These are phyloP conservation scores for Saussurea involucrata DNA, from an alignment of 129 eudicot genomes.

Conservation along the genomic window DNA sequence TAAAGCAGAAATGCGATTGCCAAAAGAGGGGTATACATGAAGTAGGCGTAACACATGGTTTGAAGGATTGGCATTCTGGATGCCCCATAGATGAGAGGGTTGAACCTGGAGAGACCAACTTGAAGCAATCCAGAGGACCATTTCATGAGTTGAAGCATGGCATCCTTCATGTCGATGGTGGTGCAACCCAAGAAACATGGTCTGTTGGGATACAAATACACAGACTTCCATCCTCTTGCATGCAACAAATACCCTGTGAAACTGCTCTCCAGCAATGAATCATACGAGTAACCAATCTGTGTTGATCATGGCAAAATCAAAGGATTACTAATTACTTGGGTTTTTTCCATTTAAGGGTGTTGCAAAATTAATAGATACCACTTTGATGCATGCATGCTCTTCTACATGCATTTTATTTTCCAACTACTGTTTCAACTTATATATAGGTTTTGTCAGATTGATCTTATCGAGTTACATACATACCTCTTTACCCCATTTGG, in stretches of 20 bases:
- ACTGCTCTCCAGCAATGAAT: slow-evolving; percentile 61
- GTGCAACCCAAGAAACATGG: slow-evolving; percentile 78
- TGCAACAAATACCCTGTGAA: slow-evolving; percentile 75
- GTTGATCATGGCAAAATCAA: slow-evolving; percentile 7
- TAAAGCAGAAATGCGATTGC: slow-evolving; percentile 39
- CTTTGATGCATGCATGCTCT: background rate
- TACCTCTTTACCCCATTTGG: slow-evolving; percentile 77
- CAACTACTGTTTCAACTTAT: background rate
- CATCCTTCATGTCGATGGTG: slow-evolving; percentile 73
- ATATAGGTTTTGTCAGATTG: too few species aligned
- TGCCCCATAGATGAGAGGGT: slow-evolving; percentile 63
- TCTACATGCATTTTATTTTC: too few species aligned
- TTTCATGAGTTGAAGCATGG: slow-evolving; percentile 68
- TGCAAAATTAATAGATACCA: slow-evolving; percentile 8
- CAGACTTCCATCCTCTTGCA: slow-evolving; percentile 78
- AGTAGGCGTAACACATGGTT: slow-evolving; percentile 66
- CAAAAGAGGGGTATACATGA: slow-evolving; percentile 40
- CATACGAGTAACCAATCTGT: slow-evolving; percentile 81
- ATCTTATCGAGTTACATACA: too few species aligned
- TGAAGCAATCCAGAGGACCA: slow-evolving; percentile 75
- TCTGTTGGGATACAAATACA: slow-evolving; percentile 58
- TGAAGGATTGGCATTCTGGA: slow-evolving; percentile 62
- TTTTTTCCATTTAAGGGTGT: background rate
- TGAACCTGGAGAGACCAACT: slow-evolving; percentile 60
- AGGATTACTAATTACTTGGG: background rate